phyloP scores from a whole-genome alignment of 139 green algal genomes.

The Nannochloris sp. region DNA sequence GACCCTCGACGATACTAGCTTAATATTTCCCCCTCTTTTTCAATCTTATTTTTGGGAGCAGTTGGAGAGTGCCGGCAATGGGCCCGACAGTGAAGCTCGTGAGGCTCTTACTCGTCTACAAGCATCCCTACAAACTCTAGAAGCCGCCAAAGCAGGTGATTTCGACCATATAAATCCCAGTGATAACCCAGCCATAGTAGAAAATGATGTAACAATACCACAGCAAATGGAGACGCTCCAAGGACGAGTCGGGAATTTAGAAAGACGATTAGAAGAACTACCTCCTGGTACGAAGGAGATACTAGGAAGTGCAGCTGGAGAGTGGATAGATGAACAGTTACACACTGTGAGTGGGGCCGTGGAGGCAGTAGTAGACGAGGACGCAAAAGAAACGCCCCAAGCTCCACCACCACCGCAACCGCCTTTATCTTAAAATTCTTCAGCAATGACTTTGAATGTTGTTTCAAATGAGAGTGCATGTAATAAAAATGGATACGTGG shows the following conservation, averaged over 20 bases:
- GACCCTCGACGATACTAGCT: neutral
- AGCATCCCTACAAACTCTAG: neutral
- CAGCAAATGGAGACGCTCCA: neutral
- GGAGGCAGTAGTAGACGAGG: no score
- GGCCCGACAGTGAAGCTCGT: neutral
- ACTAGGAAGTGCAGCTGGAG: neutral
- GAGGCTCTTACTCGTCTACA: neutral
- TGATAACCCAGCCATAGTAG: neutral
- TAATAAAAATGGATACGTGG: no score
- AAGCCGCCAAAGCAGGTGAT: neutral
- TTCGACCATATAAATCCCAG: no score
- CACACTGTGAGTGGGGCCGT: no score
- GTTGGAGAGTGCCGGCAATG: slow-evolving; percentile 2
- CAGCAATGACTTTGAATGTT: no score
- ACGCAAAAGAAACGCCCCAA: no score
- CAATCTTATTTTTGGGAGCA: neutral
- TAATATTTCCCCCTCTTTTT: neutral
- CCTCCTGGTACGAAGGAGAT: neutral
- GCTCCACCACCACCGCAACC: no score
- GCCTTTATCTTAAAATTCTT: no score
- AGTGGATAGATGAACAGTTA: neutral
- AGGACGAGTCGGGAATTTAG: neutral
- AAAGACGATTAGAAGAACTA: neutral
- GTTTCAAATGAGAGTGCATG: no score
- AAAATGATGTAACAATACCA: neutral